Conservation (phyloP, 169 alveolate genomes). For the Plasmodium cynomolgi region DNA sequence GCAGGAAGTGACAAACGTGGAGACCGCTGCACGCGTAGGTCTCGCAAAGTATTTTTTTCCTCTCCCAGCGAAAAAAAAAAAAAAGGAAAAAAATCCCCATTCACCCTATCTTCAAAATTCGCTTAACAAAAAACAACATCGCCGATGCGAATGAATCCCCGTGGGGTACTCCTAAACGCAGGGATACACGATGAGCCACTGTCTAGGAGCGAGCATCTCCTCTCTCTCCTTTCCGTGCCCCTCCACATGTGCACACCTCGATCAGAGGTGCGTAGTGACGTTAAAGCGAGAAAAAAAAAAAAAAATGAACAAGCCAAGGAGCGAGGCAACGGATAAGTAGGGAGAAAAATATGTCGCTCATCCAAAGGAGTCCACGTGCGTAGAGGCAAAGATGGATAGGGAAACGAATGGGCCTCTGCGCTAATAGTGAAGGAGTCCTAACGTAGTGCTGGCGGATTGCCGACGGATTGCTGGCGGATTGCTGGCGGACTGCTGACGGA, state of each 20-base stretch:
- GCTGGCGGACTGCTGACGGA: too few relatives aligned
- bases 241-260: background rate
- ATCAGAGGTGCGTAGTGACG: background rate
- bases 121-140: background rate
- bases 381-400: background rate
- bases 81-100: background rate
- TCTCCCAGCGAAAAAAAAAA: background rate
- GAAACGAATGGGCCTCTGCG: background rate
- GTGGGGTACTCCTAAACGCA: background rate
- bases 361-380: background rate
- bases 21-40: background rate
- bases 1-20: background rate
- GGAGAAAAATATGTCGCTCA: background rate
- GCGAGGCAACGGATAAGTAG: background rate
- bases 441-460: background rate
- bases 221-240: background rate
- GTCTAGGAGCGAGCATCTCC: background rate
- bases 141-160: background rate
- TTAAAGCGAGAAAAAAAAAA: background rate
- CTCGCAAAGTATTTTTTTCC: background rate
- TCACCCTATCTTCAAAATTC: background rate
- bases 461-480: too few relatives aligned
- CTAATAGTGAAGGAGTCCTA: background rate
- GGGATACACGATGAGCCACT: background rate
- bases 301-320: background rate